Conservation (phyloP, 1,139 yeast genomes). For the Tardiomyces depauwii region DNA sequence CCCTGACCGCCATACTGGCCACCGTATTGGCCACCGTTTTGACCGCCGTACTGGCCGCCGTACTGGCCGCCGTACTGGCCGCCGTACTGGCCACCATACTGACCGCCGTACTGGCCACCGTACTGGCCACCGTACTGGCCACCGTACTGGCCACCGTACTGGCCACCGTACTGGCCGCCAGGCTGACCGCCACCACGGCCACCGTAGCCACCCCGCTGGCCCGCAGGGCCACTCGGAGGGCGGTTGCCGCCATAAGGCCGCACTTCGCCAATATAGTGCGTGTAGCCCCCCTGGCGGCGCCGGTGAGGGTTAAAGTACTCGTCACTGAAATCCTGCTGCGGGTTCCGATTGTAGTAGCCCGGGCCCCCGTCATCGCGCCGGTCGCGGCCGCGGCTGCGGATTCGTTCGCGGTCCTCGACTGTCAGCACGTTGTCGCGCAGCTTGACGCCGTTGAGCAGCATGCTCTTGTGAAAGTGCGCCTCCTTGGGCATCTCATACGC, state of each 20-base stretch:
- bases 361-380: conserved; percentile 4
- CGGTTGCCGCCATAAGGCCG: conserved; percentile 8
- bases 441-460: conserved; percentile 72
- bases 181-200: conserved; percentile 1
- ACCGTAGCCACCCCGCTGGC: background rate
- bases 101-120: conserved; percentile 1
- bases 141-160: conserved; percentile 1
- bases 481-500: conserved; percentile 44
- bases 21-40: no score
- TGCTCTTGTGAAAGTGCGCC: conserved; percentile 43
- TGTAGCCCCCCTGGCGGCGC: conserved; percentile 5
- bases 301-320: conserved; percentile 7
- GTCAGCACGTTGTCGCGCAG: conserved; percentile 51
- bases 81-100: no score
- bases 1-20: conserved; percentile 5
- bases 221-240: conserved; percentile 3
- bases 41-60: no score
- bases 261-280: conserved; percentile 7
- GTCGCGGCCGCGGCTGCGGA: conserved; percentile 19
- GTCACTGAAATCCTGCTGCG: conserved; percentile 5
- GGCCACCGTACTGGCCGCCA: conserved; percentile 3
- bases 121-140: conserved; percentile 4
- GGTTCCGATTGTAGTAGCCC: conserved; percentile 3
- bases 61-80: no score
- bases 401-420: conserved; percentile 57